Evolutionary conservation across 768 basidiomycete species (phyloP), one percentile per base, ranked within the genome.

Genomic region (Coprinellus micaceus): DNA sequence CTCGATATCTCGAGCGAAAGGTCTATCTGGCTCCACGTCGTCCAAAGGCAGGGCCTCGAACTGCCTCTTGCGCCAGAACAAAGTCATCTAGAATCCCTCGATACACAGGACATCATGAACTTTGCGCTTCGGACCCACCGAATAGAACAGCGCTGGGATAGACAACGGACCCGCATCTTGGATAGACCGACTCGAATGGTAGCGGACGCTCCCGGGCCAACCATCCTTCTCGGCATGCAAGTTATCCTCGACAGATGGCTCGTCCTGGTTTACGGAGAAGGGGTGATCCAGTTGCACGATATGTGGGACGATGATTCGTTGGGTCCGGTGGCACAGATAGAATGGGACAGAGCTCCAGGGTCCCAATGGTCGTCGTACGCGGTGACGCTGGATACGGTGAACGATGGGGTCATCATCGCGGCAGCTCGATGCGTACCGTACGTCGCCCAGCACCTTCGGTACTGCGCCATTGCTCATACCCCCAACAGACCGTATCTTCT

Each of bases 191-290:
- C 29, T 51, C 12, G 49, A 51, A 19, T 15, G 36, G 9, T 37
- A 17, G 36, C 36, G 9, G 17, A 37, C 36, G 36, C 9, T 9
- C 6, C 40, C 7, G n/a, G 40, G n/a, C 40, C 40, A 17, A 43
- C 49, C 2, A 60, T 56, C 21, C 60, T 80, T 11, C 61, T 78
- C 21, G 69, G 69, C 4, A 58, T 82, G 41, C 65, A 77, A 44
- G 56, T 81, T 7, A 69, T 78, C 53, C 58, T 73, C 30, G 80
- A 82, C 48, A 66, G 74, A 37, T 83, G 78, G 80, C 66, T 83
- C 19, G 62, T 82, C 12, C 71, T 72, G 12, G 66, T 78, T 2
- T 80, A 77, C 58, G 63, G 63, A 17, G 76, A 78, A 55, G 77
- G 79, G 3, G 55, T 67, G 1, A 60, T 78, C 1, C 68, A 75